Evolutionary conservation across 2,329 filamentous ascomycete species (phyloP).

Genomic region (Epicoccum nigrum): DNA sequence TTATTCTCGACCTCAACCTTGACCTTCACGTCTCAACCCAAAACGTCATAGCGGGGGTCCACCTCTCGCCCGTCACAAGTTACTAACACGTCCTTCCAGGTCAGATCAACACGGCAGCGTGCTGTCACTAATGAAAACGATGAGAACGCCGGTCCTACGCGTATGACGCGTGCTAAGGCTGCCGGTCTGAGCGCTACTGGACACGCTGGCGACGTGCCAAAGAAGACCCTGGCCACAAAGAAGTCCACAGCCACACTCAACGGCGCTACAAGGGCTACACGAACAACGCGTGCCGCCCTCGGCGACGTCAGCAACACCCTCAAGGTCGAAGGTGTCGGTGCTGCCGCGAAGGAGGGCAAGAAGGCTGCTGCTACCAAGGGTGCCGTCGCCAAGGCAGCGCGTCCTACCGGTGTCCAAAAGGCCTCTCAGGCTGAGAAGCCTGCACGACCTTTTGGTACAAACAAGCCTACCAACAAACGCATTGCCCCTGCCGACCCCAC

Average conservation of each 20-base stretch:
- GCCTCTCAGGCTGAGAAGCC: conserved; percentile 56
- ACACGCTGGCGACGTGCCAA: conserved; percentile 62
- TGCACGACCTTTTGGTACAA: background rate
- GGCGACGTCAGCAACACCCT: conserved; percentile 95
- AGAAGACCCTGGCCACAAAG: conserved; percentile 55
- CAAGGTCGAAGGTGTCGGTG: conserved; percentile 65
- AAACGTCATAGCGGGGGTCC: conserved; percentile 16
- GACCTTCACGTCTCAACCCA: conserved; percentile 15
- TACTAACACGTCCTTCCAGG: conserved; percentile 59
- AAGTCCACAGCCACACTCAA: conserved; percentile 50
- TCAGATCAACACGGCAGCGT: conserved; percentile 74
- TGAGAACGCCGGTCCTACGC: conserved; percentile 79
- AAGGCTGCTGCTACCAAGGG: conserved; percentile 67
- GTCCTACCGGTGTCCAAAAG: conserved; percentile 85
- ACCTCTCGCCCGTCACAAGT: conserved; percentile 11
- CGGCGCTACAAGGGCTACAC: conserved; percentile 52
- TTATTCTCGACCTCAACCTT: conserved; percentile 13
- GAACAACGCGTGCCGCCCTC: conserved; percentile 78
- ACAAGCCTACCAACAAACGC: conserved; percentile 11
- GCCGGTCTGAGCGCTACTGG: conserved; percentile 62
- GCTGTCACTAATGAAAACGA: conserved; percentile 90
- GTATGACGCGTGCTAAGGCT: conserved; percentile 91
- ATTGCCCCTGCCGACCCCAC: conserved; percentile 72
- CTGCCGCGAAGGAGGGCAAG: conserved; percentile 64
- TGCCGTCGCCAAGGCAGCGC: conserved; percentile 72